Evolutionary conservation across 176 grass and related monocot species (phyloP).

Genomic region (Eragrostis nindensis): DNA sequence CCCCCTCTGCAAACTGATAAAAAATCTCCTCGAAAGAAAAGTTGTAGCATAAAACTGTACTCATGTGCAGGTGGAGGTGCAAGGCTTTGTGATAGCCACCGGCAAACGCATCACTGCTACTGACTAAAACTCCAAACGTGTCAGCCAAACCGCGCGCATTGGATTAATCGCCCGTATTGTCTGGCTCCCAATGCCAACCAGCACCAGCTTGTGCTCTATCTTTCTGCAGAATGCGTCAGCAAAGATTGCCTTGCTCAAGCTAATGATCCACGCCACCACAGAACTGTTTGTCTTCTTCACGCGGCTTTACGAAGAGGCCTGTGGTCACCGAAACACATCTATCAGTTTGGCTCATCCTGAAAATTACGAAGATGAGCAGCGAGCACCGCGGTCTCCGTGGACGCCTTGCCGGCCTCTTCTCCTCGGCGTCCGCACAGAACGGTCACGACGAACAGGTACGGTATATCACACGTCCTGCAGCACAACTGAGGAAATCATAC

Average conservation of each 20-base stretch:
- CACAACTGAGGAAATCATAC: neutral
- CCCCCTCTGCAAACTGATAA: too few relatives aligned
- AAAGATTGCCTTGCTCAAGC: neutral
- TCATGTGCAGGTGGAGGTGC: neutral
- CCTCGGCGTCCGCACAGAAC: neutral
- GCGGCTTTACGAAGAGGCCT: neutral
- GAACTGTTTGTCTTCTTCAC: neutral
- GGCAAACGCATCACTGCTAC: neutral
- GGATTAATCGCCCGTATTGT: conserved; percentile 42
- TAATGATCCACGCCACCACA: neutral
- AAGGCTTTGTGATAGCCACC: neutral
- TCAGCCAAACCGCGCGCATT: conserved; percentile 12
- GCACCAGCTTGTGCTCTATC: neutral
- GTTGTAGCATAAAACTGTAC: neutral
- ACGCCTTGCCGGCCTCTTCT: conserved; percentile 47
- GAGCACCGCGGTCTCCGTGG: conserved; percentile 40
- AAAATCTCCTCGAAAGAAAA: too few relatives aligned
- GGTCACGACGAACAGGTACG: conserved; percentile 22
- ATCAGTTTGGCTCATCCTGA: neutral
- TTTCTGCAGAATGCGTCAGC: neutral
- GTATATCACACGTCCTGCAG: neutral
- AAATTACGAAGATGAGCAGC: neutral
- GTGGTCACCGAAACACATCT: neutral
- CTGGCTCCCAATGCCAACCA: neutral
- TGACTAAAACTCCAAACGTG: conserved; percentile 9